Percentiles rank a stretch among this genome's conserved stretches.
phyloP scores from a whole-genome alignment of 2,329 filamentous ascomycete genomes.

The Colletotrichum acutatum region DNA sequence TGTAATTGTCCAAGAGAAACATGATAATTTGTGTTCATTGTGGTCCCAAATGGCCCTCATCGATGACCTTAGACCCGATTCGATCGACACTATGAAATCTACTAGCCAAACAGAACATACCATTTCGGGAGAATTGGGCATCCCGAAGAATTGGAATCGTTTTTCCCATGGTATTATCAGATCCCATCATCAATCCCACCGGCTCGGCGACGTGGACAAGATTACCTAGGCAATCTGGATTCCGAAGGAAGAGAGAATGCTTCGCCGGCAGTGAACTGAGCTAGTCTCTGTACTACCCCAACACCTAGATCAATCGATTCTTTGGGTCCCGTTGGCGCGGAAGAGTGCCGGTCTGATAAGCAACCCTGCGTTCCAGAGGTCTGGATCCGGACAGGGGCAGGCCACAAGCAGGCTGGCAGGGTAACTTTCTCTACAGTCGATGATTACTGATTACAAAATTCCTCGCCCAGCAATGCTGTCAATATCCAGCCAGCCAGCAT shows the following conservation, averaged over 20 bases:
- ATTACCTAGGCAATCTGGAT: no score
- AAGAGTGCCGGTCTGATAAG: background rate
- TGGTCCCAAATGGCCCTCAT: no score
- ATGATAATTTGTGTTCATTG: background rate
- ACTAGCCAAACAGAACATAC: background rate
- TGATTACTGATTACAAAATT: background rate
- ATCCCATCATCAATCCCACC: background rate
- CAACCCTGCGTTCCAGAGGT: background rate
- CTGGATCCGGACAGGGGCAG: background rate
- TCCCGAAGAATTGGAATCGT: background rate
- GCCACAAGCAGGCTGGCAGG: background rate
- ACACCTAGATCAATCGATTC: background rate
- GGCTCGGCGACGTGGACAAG: no score
- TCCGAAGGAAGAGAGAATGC: background rate
- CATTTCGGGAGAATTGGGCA: background rate
- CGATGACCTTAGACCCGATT: background rate
- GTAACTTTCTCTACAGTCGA: background rate
- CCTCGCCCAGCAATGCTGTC: no score
- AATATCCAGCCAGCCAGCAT: background rate
- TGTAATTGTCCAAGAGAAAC: background rate
- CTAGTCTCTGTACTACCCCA: background rate
- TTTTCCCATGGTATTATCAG: background rate
- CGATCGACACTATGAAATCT: background rate
- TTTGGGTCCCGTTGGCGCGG: background rate
- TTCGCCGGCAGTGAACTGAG: background rate